Evolutionary conservation across 1,284 basidiomycete genomes (phyloP).

Genomic region (Ganoderma sinense): DNA sequence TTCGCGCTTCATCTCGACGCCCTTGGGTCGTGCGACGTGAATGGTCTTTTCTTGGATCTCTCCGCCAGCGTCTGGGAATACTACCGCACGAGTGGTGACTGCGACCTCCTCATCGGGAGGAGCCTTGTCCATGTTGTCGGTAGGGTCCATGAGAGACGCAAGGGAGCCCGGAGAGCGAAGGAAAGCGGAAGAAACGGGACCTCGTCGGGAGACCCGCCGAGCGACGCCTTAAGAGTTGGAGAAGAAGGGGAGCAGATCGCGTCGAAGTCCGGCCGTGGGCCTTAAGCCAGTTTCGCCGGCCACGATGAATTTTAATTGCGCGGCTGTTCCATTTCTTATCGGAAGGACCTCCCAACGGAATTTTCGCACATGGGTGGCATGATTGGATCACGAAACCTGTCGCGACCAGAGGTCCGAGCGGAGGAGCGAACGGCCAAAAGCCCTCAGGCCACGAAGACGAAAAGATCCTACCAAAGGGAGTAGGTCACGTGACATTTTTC

Average conservation of each 20-base stretch:
- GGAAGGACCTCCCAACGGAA: conserved; percentile 17
- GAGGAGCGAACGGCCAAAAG: conserved; percentile 46
- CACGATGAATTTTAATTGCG: conserved; percentile 4
- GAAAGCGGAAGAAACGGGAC: conserved; percentile 8
- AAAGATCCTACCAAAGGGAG: conserved; percentile 9
- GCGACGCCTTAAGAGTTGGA: conserved; percentile 17
- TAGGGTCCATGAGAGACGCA: conserved; percentile 27
- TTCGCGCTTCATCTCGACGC: conserved; percentile 65
- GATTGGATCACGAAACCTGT: conserved; percentile 36
- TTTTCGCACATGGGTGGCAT: conserved; percentile 37
- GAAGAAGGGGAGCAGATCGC: conserved; percentile 14
- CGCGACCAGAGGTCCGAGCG: conserved; percentile 19
- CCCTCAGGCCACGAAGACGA: conserved; percentile 36
- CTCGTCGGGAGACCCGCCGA: neutral
- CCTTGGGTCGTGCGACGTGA: conserved; percentile 50
- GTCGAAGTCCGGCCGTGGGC: conserved; percentile 10
- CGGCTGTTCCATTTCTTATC: conserved; percentile 29
- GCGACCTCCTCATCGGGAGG: conserved; percentile 34
- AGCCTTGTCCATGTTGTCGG: conserved; percentile 27
- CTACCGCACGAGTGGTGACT: conserved; percentile 46
- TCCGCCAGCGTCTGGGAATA: conserved; percentile 53
- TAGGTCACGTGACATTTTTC: conserved; percentile 27
- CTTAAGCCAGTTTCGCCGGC: conserved; percentile 6
- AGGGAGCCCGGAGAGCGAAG: conserved; percentile 1
- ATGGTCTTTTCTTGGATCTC: conserved; percentile 50